A percentile compares a stretch with the other conserved stretches of the same genome.
Evolutionary conservation across 2,329 filamentous ascomycete species (phyloP).

Genomic region (Fusarium globosum): DNA sequence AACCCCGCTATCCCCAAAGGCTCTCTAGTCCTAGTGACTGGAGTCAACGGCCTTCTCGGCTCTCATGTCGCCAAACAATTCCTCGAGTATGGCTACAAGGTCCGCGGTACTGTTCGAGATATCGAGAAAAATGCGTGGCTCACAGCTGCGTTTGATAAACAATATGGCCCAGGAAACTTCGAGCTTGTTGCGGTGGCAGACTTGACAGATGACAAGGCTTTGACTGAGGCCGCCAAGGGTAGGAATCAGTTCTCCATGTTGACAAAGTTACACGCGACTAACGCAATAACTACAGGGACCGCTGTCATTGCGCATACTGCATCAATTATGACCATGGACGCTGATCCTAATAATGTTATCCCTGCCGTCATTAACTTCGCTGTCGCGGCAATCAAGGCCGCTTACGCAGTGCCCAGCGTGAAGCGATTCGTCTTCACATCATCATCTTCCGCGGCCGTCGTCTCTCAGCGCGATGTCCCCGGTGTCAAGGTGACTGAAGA

Average conservation of each 20-base stretch:
- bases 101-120: constrained; percentile 57
- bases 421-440: constrained; percentile 52
- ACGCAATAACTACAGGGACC: constrained; percentile 6
- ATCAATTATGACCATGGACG: constrained; percentile 47
- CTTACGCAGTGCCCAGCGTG: constrained; percentile 49
- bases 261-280: rapidly evolving
- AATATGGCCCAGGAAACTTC: constrained; percentile 50
- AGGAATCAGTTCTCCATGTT: rapidly evolving
- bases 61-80: constrained; percentile 55
- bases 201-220: constrained; percentile 44
- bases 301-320: constrained; percentile 54
- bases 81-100: constrained; percentile 54
- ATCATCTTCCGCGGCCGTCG: constrained; percentile 14
- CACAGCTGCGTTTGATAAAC: constrained; percentile 43
- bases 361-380: constrained; percentile 47
- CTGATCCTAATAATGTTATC: constrained; percentile 55
- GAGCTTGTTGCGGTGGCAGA: constrained; percentile 50
- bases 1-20: constrained; percentile 38
- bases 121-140: constrained; percentile 49
- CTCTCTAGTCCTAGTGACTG: constrained; percentile 55
- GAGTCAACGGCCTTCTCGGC: constrained; percentile 55
- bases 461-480: not conserved
- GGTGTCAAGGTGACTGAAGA: constrained; percentile 17
- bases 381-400: constrained; percentile 49
- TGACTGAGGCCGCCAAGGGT: constrained; percentile 46